A percentile compares a stretch with the other conserved stretches of the same genome.
Conservation (phyloP, 2,329 filamentous ascomycete genomes). For the Tolypocladium guangdongense region DNA sequence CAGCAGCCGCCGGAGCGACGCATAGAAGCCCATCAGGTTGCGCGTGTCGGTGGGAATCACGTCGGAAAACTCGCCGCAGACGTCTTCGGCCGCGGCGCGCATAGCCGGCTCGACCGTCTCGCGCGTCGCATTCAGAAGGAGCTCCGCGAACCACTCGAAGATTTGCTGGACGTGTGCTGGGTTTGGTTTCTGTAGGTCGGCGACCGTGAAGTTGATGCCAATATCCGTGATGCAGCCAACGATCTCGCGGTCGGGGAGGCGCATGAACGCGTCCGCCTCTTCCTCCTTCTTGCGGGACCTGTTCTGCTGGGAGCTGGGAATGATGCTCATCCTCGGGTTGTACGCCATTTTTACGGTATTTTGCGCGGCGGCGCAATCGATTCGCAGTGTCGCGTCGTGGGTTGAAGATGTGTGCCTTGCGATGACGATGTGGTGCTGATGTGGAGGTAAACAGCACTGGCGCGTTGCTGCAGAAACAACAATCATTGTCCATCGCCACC, state of each 20-base stretch:
- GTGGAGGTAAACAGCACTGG: not conserved
- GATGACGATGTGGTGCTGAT: not conserved
- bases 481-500: not conserved
- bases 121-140: slow-evolving; percentile 86
- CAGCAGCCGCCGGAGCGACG: slow-evolving; percentile 68
- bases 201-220: slow-evolving; percentile 75
- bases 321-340: slow-evolving; percentile 50
- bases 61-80: slow-evolving; percentile 76
- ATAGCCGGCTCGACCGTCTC: slow-evolving; percentile 92
- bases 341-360: slow-evolving; percentile 36
- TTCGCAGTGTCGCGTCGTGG: not conserved
- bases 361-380: not conserved
- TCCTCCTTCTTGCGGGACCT: slow-evolving; percentile 49
- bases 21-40: slow-evolving; percentile 93
- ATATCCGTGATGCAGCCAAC: slow-evolving; percentile 96
- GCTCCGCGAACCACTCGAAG: slow-evolving; percentile 93
- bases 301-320: slow-evolving; percentile 37
- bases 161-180: slow-evolving; percentile 92
- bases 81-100: slow-evolving; percentile 79
- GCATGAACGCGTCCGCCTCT: slow-evolving; percentile 48
- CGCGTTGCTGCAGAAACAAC: slow-evolving; percentile 6
- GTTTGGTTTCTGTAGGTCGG: slow-evolving; percentile 88
- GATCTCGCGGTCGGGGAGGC: slow-evolving; percentile 64
- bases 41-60: slow-evolving; percentile 79
- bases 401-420: not conserved